These are phyloP conservation scores for Debaryomycetaceae sp. DNA, from an alignment of 1,139 yeast species.

Conservation along the genomic window DNA sequence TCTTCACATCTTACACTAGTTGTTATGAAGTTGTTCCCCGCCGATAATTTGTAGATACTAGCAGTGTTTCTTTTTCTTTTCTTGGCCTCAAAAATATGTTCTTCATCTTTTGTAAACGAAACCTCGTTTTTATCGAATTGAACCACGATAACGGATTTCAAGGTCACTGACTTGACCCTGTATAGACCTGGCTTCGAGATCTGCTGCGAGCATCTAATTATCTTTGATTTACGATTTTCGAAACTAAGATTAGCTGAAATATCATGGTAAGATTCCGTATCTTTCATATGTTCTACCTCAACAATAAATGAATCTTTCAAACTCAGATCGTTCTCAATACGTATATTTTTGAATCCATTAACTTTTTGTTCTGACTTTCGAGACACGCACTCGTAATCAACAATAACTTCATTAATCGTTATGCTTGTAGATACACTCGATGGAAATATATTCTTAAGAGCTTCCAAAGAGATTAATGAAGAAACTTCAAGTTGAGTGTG, in stretches of 20 bases:
- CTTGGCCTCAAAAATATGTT: background rate
- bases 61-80: background rate
- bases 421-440: constrained; percentile 7
- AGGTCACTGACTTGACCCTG: constrained; percentile 15
- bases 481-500: constrained; percentile 17
- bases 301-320: background rate
- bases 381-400: constrained; percentile 8
- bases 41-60: too few species aligned
- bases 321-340: constrained; percentile 4
- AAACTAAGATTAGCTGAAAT: background rate
- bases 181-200: constrained; percentile 5
- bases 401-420: constrained; percentile 11
- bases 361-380: constrained; percentile 5
- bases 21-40: background rate
- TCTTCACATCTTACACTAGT: background rate
- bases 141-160: constrained; percentile 10
- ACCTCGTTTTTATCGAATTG: constrained; percentile 3
- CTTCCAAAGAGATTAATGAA: constrained; percentile 10
- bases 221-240: background rate
- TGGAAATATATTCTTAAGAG: constrained; percentile 12
- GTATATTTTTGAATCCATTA: constrained; percentile 6
- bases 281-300: background rate
- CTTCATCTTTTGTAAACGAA: constrained; percentile 10
- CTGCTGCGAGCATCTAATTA: background rate
- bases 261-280: background rate